A percentile compares a stretch with the other conserved stretches of the same genome.
Evolutionary conservation across 2,329 filamentous ascomycete species (phyloP).

Genomic region (Trichophyton mentagrophytes): DNA sequence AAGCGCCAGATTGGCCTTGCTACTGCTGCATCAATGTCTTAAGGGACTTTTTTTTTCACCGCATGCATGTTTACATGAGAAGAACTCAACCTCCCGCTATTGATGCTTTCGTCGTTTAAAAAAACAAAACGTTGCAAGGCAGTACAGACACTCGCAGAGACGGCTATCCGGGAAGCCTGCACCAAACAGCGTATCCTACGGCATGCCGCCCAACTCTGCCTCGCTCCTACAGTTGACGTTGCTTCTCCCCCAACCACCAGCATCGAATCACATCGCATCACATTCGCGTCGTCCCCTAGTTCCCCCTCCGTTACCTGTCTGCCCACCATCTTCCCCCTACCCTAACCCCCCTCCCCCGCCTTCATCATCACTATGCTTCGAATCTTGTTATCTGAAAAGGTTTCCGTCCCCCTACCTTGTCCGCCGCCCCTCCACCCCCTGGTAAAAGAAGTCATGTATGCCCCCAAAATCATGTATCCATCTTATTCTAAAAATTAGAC

Average conservation of each 20-base stretch:
- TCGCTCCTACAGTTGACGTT: background rate
- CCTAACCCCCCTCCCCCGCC: background rate
- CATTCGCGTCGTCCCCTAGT: background rate
- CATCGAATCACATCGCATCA: background rate
- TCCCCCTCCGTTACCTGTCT: background rate
- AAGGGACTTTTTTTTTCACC: slow-evolving; percentile 11
- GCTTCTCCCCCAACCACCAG: background rate
- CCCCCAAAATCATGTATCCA: slow-evolving; percentile 6
- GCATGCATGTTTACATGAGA: background rate
- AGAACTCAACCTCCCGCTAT: background rate
- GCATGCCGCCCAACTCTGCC: background rate
- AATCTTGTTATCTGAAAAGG: slow-evolving; percentile 14
- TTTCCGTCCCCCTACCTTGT: slow-evolving; percentile 19
- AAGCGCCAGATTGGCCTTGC: slow-evolving; percentile 58
- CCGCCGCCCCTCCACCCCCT: slow-evolving; percentile 7
- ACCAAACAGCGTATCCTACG: background rate
- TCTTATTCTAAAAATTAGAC: slow-evolving; percentile 12
- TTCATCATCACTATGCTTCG: slow-evolving; percentile 7
- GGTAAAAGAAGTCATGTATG: slow-evolving; percentile 12
- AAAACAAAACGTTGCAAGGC: background rate
- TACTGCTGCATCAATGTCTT: slow-evolving; percentile 28
- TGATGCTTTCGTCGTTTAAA: background rate
- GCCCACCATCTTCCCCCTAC: background rate
- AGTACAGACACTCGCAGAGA: background rate
- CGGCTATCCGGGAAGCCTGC: background rate